phyloP scores from a whole-genome alignment of 75 land plant genomes.

The Pinus taeda region DNA sequence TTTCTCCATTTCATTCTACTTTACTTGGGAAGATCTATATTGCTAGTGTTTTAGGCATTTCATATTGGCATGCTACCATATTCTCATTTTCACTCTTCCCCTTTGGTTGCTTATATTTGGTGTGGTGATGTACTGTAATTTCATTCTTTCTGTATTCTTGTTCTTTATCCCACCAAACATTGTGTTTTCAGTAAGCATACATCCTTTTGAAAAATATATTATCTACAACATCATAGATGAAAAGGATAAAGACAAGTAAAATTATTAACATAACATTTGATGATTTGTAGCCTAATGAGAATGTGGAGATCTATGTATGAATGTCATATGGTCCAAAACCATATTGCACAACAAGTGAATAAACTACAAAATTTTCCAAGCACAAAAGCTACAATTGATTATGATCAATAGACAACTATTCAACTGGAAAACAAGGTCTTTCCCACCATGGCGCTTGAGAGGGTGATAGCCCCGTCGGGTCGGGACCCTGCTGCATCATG shows the following conservation, averaged over 20 bases:
- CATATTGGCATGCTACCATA: neutral
- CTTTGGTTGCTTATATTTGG: neutral
- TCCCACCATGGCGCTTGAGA: no score
- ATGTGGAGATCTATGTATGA: constrained; percentile 90
- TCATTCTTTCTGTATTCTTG: neutral
- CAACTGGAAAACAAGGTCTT: no score
- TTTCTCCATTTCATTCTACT: neutral
- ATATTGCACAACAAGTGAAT: constrained; percentile 47
- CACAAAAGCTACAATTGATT: constrained; percentile 61
- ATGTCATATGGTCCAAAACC: constrained; percentile 59
- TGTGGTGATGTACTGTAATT: neutral
- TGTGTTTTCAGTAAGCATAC: no score
- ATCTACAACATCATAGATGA: neutral
- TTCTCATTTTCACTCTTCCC: neutral
- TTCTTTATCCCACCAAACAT: neutral
- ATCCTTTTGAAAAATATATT: neutral
- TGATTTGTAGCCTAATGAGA: constrained; percentile 44
- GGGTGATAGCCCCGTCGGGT: no score
- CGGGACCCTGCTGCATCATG: no score
- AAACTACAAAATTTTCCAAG: constrained; percentile 27
- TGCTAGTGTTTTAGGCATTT: neutral
- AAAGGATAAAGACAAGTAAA: neutral
- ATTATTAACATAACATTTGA: neutral
- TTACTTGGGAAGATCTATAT: neutral
- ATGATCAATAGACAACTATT: constrained; percentile 70